Evolutionary conservation across 345 rosid genomes (phyloP).

Genomic region (Theobroma cacao): DNA sequence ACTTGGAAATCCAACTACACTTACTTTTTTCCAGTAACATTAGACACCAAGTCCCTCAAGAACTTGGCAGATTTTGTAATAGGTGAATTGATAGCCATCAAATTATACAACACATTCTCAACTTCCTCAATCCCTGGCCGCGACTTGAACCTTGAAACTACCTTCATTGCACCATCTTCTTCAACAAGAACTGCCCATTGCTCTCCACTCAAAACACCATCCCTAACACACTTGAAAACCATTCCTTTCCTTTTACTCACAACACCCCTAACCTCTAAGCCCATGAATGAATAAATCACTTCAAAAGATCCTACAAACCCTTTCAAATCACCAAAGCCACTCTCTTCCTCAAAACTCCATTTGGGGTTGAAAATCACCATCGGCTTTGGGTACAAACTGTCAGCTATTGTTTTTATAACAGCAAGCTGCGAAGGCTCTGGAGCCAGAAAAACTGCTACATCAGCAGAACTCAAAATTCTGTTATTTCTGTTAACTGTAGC

Average conservation of each 20-base stretch:
- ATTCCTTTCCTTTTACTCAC: conserved; percentile 67
- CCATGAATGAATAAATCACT: conserved; percentile 76
- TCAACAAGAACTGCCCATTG: conserved; percentile 73
- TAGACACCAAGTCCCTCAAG: conserved; percentile 60
- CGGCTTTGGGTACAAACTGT: conserved; percentile 54
- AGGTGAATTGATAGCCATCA: conserved; percentile 87
- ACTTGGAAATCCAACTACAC: background rate
- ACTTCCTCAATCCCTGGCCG: conserved; percentile 75
- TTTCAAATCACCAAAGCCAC: conserved; percentile 44
- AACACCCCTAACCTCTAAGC: conserved; percentile 70
- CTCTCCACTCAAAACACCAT: conserved; percentile 81
- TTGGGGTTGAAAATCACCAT: conserved; percentile 76
- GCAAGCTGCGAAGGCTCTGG: conserved; percentile 55
- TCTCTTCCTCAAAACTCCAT: conserved; percentile 69
- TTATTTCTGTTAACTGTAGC: conserved; percentile 26
- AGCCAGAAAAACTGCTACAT: conserved; percentile 63
- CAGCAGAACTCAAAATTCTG: conserved; percentile 42
- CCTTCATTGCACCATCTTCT: conserved; percentile 59
- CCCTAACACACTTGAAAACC: conserved; percentile 75
- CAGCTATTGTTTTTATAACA: conserved; percentile 32
- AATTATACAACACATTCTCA: conserved; percentile 71
- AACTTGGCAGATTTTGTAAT: conserved; percentile 84
- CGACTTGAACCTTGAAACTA: conserved; percentile 61
- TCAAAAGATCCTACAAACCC: conserved; percentile 61
- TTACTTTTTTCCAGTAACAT: conserved; percentile 68